Base-by-base conservation (phyloP, 106 monocot species). In the Allium fistulosum region DNA sequence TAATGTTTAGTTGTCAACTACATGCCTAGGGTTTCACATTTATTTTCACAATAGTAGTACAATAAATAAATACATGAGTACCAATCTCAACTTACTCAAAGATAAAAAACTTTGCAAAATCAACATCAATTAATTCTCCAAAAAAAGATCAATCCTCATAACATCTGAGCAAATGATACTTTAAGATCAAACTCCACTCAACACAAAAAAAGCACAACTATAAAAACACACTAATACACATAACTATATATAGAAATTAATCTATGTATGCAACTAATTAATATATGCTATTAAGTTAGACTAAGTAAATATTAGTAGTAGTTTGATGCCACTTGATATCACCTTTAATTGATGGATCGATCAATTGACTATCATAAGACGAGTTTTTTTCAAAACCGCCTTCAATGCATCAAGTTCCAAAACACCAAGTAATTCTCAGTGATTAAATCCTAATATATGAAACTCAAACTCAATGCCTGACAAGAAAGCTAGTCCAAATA, bases 271-370 rank as follows among this genome's bases (percentile, higher is more conserved):
- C 7, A 6, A 64, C 48, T 48, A 48, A 16, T 2, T 10, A 3
- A 45, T 46, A 45, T 53, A 9, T 13, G 12, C 4, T 45, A 11
- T 2, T 49, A 2, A 26, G 22, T 49, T 50, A 71, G 26, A 60
- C 8, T 18, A 60, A 71, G 59, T 58, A 48, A 26, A 59, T 58
- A 47, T 71, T 49, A 13, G 51, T 73, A 51, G 69, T 78, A 12
- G 84, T 95, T 59, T 91, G 70, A 79, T 95, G 95, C 71, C 88
- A 47, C 77, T 95, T 95, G 13, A 77, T 75, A 55, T 65, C 69
- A 27, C 72, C 63, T 16, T 65, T 65, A 3, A 80, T 60, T 0
- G 87, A 74, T 4, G 84, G 46, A 7, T 84, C 80, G 22, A 22
- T 22, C 22, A 22, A 22, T 22, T 22, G 22, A 22, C 22, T 22